Evolutionary conservation across 345 rosid genomes (phyloP).

Genomic region (Turnera subulata): DNA sequence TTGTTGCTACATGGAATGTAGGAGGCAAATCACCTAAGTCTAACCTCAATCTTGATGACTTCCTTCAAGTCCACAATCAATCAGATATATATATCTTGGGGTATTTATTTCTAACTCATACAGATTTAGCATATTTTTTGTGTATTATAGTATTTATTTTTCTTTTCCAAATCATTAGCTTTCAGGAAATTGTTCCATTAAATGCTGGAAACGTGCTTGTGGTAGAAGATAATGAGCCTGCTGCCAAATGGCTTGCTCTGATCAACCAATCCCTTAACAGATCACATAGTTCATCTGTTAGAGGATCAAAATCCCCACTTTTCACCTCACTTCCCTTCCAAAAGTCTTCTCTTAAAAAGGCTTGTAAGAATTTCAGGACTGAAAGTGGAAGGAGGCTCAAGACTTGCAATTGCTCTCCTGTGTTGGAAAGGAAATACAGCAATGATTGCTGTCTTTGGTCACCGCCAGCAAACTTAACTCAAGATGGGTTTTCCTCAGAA

Average conservation of each 20-base stretch:
- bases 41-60: conserved; percentile 55
- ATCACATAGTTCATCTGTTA: conserved; percentile 24
- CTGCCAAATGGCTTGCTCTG: conserved; percentile 78
- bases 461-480: conserved; percentile 46
- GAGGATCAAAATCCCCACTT: conserved; percentile 32
- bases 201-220: conserved; percentile 97
- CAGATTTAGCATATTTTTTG: background rate
- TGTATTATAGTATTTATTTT: background rate
- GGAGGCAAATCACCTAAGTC: conserved; percentile 83
- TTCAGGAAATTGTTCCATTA: conserved; percentile 97
- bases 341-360: conserved; percentile 72
- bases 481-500: conserved; percentile 54
- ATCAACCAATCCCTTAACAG: conserved; percentile 76
- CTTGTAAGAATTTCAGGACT: conserved; percentile 74
- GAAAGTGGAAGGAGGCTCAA: conserved; percentile 69
- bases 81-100: conserved; percentile 85
- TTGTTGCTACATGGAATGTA: conserved; percentile 96
- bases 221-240: conserved; percentile 89
- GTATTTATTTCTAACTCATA: conserved; percentile 30
- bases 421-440: conserved; percentile 49
- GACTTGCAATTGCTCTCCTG: conserved; percentile 65
- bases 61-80: conserved; percentile 57
- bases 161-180: conserved; percentile 36
- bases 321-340: conserved; percentile 66
- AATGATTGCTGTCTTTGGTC: conserved; percentile 72